Percentiles rank a stretch among this genome's conserved stretches.
Evolutionary conservation across 495 filamentous ascomycete genomes (phyloP).

Genomic region (Xanthoparmelia taractica): DNA sequence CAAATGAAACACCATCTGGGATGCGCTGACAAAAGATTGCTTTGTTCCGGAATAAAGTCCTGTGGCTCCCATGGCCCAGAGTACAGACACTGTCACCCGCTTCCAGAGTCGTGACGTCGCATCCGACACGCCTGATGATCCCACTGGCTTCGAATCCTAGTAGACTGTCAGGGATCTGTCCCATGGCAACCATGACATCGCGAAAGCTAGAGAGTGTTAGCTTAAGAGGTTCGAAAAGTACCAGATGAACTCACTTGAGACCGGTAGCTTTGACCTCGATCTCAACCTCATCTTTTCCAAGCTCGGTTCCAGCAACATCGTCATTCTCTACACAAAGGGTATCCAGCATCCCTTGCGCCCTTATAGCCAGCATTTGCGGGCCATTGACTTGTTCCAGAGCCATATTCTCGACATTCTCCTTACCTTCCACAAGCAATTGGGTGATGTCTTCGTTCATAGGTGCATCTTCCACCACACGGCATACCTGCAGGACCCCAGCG

Average conservation of each 20-base stretch:
- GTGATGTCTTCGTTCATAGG: slow-evolving; percentile 11
- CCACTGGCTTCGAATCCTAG: slow-evolving; percentile 25
- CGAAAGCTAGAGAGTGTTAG: slow-evolving; percentile 14
- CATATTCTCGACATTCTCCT: slow-evolving; percentile 6
- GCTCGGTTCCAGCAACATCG: slow-evolving; percentile 7
- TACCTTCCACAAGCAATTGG: not conserved
- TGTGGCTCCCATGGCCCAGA: slow-evolving; percentile 2
- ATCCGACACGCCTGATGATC: slow-evolving; percentile 18
- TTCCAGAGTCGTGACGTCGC: not conserved
- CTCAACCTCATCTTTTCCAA: slow-evolving; percentile 19
- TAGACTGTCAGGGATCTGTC: slow-evolving; percentile 18
- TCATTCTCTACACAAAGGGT: slow-evolving; percentile 28
- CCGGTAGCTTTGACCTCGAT: slow-evolving; percentile 20
- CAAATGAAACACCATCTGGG: slow-evolving; percentile 26
- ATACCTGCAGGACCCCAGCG: slow-evolving; percentile 8
- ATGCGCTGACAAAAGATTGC: slow-evolving; percentile 15
- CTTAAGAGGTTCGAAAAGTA: not conserved
- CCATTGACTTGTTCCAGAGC: slow-evolving; percentile 2
- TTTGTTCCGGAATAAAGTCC: slow-evolving; percentile 13
- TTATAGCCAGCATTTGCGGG: slow-evolving; percentile 18
- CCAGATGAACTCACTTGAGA: slow-evolving; percentile 12
- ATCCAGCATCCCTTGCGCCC: slow-evolving; percentile 24
- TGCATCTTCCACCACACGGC: slow-evolving; percentile 13
- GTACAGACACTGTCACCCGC: slow-evolving; percentile 21
- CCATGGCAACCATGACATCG: slow-evolving; percentile 24